phyloP scores from a whole-genome alignment of 495 filamentous ascomycete genomes.

The Hypoxylon perforatum region DNA sequence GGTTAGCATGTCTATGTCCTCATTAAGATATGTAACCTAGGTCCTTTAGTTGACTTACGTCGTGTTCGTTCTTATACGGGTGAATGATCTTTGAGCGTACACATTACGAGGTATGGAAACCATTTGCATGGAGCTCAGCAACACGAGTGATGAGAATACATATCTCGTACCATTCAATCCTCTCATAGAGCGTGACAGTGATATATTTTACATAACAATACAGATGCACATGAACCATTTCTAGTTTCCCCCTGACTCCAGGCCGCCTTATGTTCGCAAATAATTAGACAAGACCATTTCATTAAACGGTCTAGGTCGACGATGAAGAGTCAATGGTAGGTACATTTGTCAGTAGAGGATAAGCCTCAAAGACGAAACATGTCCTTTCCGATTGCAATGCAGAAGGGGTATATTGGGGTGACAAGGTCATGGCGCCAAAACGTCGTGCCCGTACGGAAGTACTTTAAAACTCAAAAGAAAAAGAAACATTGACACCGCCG shows the following conservation, averaged over 20 bases:
- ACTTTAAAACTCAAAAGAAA: slow-evolving; percentile 18
- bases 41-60: no score
- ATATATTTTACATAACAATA: slow-evolving; percentile 42
- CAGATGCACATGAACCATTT: slow-evolving; percentile 35
- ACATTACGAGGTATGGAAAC: slow-evolving; percentile 1
- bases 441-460: slow-evolving; percentile 16
- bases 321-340: slow-evolving; percentile 22
- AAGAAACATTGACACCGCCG: slow-evolving; percentile 12
- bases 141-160: not conserved
- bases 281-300: slow-evolving; percentile 14
- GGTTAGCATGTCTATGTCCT: no score
- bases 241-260: slow-evolving; percentile 21
- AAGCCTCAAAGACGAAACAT: slow-evolving; percentile 22
- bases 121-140: not conserved
- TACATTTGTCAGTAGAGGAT: slow-evolving; percentile 14
- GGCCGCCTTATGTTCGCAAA: slow-evolving; percentile 29
- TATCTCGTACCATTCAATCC: slow-evolving; percentile 26
- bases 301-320: slow-evolving; percentile 13
- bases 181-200: slow-evolving; percentile 13
- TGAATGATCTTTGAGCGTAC: not conserved
- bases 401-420: slow-evolving; percentile 42
- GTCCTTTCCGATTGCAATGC: slow-evolving; percentile 33
- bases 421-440: slow-evolving; percentile 11
- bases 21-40: no score
- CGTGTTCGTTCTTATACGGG: no score